These are phyloP conservation scores for Tricholoma terreum DNA, from an alignment of 768 basidiomycete genomes.

Conservation along the genomic window DNA sequence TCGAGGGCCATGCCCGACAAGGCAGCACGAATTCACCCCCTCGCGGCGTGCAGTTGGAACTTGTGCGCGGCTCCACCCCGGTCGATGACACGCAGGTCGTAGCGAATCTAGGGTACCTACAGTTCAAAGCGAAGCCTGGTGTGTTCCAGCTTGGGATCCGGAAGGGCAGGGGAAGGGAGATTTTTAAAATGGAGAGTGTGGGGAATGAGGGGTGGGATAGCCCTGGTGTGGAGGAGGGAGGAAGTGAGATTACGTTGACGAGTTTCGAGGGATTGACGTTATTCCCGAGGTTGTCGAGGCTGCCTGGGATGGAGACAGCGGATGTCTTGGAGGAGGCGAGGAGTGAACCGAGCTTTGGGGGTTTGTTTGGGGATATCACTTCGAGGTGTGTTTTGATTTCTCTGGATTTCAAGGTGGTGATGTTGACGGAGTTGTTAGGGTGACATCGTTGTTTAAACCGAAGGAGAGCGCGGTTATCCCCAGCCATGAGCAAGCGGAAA, in stretches of 20 bases:
- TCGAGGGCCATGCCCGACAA: conserved; percentile 95
- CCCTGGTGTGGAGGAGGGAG: conserved; percentile 60
- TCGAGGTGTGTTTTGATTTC: conserved; percentile 43
- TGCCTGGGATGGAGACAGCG: conserved; percentile 72
- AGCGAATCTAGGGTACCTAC: conserved; percentile 93
- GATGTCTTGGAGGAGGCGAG: conserved; percentile 68
- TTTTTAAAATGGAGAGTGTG: conserved; percentile 81
- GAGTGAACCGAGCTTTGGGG: conserved; percentile 27
- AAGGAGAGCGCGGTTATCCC: conserved; percentile 23
- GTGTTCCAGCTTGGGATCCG: conserved; percentile 82
- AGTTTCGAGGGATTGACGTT: conserved; percentile 90
- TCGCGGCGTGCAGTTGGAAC: conserved; percentile 87
- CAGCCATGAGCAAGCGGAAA: conserved; percentile 68
- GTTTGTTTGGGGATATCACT: conserved; percentile 46
- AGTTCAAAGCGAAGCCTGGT: conserved; percentile 92
- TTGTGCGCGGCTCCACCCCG: conserved; percentile 43
- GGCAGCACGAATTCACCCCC: conserved; percentile 61
- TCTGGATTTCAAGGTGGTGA: conserved; percentile 8
- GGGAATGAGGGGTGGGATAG: conserved; percentile 91
- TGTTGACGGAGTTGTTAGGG: conserved; percentile 28
- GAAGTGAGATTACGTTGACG: conserved; percentile 75
- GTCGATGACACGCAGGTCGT: conserved; percentile 91
- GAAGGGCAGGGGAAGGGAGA: conserved; percentile 72
- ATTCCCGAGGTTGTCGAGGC: conserved; percentile 72
- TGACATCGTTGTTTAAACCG: conserved; percentile 44